Evolutionary conservation across 306 rosid species (phyloP).

Genomic region (Castanea sativa): DNA sequence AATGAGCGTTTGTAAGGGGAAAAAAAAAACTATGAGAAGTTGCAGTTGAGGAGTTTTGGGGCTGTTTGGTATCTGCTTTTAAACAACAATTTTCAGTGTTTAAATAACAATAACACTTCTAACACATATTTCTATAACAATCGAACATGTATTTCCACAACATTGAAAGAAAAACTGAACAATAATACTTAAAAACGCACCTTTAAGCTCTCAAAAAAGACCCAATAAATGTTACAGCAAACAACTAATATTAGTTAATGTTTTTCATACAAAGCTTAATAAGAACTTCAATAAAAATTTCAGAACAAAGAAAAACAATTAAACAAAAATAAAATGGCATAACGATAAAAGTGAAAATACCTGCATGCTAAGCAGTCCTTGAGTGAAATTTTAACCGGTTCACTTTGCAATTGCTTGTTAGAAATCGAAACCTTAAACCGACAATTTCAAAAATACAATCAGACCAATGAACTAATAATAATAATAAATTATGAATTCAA

Average conservation of each 20-base stretch:
- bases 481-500: background rate
- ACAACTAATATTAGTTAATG: background rate
- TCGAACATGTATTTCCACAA: too few relatives aligned
- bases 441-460: background rate
- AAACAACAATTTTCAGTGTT: too few relatives aligned
- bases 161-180: too few relatives aligned
- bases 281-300: background rate
- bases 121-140: too few relatives aligned
- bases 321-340: background rate
- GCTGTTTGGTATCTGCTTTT: too few relatives aligned
- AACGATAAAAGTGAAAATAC: slow-evolving; percentile 22
- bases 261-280: background rate
- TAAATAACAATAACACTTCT: too few relatives aligned
- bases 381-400: slow-evolving; percentile 89
- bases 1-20: too few relatives aligned
- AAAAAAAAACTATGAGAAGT: too few relatives aligned
- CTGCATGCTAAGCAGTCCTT: slow-evolving; percentile 99
- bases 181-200: too few relatives aligned
- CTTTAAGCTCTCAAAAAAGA: background rate
- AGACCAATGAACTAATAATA: background rate
- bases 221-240: too few relatives aligned
- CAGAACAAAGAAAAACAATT: background rate
- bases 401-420: slow-evolving; percentile 51
- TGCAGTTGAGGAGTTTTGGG: too few relatives aligned
- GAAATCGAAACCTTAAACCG: slow-evolving; percentile 58